phyloP scores from a whole-genome alignment of 805 yeast species.

The Yamadazyma scolyti region DNA sequence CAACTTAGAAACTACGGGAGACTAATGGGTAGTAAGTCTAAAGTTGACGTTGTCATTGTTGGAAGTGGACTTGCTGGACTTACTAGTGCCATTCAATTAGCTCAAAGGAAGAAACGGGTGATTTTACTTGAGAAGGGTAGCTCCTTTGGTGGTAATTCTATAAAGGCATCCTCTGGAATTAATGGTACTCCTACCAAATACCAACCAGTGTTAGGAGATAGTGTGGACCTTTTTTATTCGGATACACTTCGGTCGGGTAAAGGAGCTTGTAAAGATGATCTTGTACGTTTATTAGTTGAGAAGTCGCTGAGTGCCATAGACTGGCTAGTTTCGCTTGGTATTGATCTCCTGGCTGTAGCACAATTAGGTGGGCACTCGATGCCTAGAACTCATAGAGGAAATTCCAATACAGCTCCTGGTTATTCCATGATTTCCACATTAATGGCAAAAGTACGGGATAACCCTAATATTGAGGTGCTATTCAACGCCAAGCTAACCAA shows the following conservation, averaged over 20 bases:
- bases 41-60: slow-evolving; percentile 31
- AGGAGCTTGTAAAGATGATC: slow-evolving; percentile 18
- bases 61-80: slow-evolving; percentile 61
- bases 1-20: too few species aligned
- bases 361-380: slow-evolving; percentile 39
- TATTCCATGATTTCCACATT: slow-evolving; percentile 51
- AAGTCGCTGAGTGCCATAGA: slow-evolving; percentile 27
- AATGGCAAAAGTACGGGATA: slow-evolving; percentile 30
- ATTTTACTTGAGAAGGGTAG: slow-evolving; percentile 46
- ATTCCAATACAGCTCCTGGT: slow-evolving; percentile 53
- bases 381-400: slow-evolving; percentile 39
- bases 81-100: slow-evolving; percentile 38
- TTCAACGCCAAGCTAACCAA: slow-evolving; percentile 13
- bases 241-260: slow-evolving; percentile 36
- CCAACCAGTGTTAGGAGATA: slow-evolving; percentile 23
- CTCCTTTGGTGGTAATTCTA: slow-evolving; percentile 55
- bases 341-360: slow-evolving; percentile 29
- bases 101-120: slow-evolving; percentile 37
- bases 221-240: slow-evolving; percentile 18
- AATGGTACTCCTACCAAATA: slow-evolving; percentile 38
- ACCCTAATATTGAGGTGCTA: slow-evolving; percentile 19
- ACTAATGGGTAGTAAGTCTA: too few species aligned
- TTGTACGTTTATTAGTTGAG: slow-evolving; percentile 21
- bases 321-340: slow-evolving; percentile 25
- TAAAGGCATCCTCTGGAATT: slow-evolving; percentile 61